Base-by-base conservation (phyloP, 306 rosid genomes). In the Hippophae gyantsensis region DNA sequence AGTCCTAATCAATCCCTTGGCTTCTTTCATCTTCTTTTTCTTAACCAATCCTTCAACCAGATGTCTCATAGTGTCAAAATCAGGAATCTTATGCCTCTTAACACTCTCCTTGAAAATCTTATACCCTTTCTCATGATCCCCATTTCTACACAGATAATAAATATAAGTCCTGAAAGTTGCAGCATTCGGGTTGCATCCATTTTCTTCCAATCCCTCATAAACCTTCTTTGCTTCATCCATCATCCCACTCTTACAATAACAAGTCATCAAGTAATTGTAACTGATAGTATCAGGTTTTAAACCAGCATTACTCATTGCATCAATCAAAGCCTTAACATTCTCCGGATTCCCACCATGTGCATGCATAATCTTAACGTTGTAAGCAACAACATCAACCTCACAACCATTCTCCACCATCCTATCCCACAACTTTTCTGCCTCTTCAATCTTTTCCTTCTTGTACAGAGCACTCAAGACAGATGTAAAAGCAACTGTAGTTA, bases 21-120 rank as follows among this genome's bases (percentile, higher is more conserved):
- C 89, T 14, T 71, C 89, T 67, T 73, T 72, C 75, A 63, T 76
- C 61, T 44, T 75, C 62, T 73, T 78, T 12, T 71, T 80, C 74
- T 69, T 59, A 79, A 74, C 79, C 45, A 86, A 62, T 12, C 89
- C 89, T 54, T 82, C 84, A 5, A 61, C 84, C 79, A 86, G 74
- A 69, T 12, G 5, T 77, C 65, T 77, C 79, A 74, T 9, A 1
- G 89, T 80, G 59, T 46, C 65, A 52, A 86, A 76, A 69, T 80
- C 84, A 0, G 89, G 94, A 56, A 86, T 76, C 77, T 64, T 86
- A 54, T 69, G 68, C 72, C 69, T 41, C 76, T 55, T 65, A 70
- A 73, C 89, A 56, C 94, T 86, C 73, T 65, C 78, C 83, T 82
- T 73, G 74, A 80, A 86, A 69, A 82, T 54, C 64, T 55, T 56